A percentile compares a stretch with the other conserved stretches of the same genome.
Evolutionary conservation across 179 eudicot genomes (phyloP).

Genomic region (Amaranthus tricolor): DNA sequence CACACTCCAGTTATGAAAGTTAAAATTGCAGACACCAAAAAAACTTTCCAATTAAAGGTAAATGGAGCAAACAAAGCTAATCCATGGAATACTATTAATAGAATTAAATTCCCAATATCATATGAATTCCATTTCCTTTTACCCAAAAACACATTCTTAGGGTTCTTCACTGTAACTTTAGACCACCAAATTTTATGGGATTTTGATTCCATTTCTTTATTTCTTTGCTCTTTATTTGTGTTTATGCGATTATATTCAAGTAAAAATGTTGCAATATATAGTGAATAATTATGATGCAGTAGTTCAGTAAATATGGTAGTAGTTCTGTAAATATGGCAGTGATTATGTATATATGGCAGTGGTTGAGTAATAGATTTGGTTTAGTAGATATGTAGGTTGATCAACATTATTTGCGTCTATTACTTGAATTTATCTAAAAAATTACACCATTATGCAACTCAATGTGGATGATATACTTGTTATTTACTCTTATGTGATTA

Average conservation of each 20-base stretch:
- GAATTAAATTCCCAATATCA: conserved; percentile 34
- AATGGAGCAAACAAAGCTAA: conserved; percentile 67
- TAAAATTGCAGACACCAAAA: conserved; percentile 56
- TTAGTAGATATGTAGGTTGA: not conserved
- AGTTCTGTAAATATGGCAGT: no score
- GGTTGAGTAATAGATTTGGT: not conserved
- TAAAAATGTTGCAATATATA: conserved; percentile 5
- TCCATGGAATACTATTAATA: conserved; percentile 47
- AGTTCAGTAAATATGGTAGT: no score
- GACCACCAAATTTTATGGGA: conserved; percentile 37
- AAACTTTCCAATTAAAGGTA: conserved; percentile 59
- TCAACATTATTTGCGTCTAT: no score
- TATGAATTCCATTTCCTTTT: conserved; percentile 46
- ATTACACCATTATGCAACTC: no score
- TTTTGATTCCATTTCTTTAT: conserved; percentile 12
- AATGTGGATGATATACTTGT: no score
- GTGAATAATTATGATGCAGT: conserved; percentile 16
- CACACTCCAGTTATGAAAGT: conserved; percentile 57
- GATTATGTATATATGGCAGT: not conserved
- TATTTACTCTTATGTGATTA: no score
- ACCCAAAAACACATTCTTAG: conserved; percentile 36
- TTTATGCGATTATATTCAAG: not conserved
- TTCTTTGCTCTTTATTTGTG: not conserved
- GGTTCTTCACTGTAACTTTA: conserved; percentile 49
- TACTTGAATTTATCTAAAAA: no score